These are phyloP conservation scores for Ceratocystis colombiana DNA, from an alignment of 2,329 filamentous ascomycete genomes.

Conservation along the genomic window DNA sequence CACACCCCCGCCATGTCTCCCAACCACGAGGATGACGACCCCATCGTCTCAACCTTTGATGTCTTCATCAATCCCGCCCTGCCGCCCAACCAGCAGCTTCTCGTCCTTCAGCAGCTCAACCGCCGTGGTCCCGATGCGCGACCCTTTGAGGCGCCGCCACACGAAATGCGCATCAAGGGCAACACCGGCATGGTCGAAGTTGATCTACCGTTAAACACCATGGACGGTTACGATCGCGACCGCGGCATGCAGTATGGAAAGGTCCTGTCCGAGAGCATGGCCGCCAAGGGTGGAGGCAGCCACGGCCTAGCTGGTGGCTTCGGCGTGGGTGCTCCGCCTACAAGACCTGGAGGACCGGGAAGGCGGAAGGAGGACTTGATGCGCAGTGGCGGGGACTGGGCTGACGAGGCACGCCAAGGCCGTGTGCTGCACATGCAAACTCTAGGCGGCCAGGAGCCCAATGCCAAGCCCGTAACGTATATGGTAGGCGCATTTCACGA, in stretches of 20 bases:
- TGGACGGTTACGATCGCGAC: slow-evolving; percentile 65
- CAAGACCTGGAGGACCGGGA: slow-evolving; percentile 30
- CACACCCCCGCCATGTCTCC: slow-evolving; percentile 22
- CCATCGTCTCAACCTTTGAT: slow-evolving; percentile 65
- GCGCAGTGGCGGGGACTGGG: slow-evolving; percentile 47
- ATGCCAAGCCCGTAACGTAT: slow-evolving; percentile 63
- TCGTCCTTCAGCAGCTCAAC: slow-evolving; percentile 84
- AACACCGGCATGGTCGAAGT: slow-evolving; percentile 77
- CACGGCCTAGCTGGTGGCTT: slow-evolving; percentile 66
- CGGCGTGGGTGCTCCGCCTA: slow-evolving; percentile 46
- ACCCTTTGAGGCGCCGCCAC: slow-evolving; percentile 51
- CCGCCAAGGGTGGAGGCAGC: slow-evolving; percentile 52
- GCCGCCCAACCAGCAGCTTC: slow-evolving; percentile 52
- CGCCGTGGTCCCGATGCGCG: slow-evolving; percentile 49
- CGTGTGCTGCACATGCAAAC: slow-evolving; percentile 72
- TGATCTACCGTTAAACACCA: slow-evolving; percentile 72
- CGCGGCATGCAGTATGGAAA: slow-evolving; percentile 78
- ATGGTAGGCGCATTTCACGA: slow-evolving; percentile 88
- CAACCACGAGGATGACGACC: slow-evolving; percentile 46
- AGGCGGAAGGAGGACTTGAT: slow-evolving; percentile 33
- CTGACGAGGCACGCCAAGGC: slow-evolving; percentile 56
- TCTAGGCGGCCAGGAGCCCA: slow-evolving; percentile 68
- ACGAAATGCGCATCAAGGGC: slow-evolving; percentile 72
- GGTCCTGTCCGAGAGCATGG: slow-evolving; percentile 53
- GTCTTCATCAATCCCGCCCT: slow-evolving; percentile 73